Percentiles rank a stretch among this genome's conserved stretches.
Conservation (phyloP, 2,329 filamentous ascomycete species). For the Fusarium neocosmosporiellum region DNA sequence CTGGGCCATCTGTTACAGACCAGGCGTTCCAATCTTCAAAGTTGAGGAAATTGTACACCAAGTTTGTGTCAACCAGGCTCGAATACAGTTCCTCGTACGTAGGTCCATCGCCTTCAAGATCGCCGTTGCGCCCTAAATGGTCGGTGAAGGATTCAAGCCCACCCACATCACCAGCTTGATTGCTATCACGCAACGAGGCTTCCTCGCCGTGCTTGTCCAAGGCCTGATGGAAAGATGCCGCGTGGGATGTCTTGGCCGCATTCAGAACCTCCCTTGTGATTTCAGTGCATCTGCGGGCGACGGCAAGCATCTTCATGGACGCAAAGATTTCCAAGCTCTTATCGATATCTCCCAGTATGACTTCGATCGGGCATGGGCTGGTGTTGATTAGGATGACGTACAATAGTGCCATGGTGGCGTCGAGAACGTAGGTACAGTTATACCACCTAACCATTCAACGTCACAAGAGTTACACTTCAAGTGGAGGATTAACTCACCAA, state of each 20-base stretch:
- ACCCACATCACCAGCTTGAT: not conserved
- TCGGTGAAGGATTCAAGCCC: not conserved
- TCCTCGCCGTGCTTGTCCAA: not conserved
- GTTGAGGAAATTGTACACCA: not conserved
- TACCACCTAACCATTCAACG: slow-evolving; percentile 6
- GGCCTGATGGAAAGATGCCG: not conserved
- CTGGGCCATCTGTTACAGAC: not conserved
- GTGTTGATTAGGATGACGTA: slow-evolving; percentile 12
- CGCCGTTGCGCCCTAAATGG: not conserved
- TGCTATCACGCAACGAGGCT: not conserved
- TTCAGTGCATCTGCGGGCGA: slow-evolving; percentile 13
- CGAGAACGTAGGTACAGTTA: slow-evolving; percentile 20
- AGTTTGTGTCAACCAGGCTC: not conserved
- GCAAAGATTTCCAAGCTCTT: slow-evolving; percentile 18
- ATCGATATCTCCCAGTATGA: slow-evolving; percentile 1
- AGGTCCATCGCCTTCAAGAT: not conserved
- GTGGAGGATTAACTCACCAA: not conserved
- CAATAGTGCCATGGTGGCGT: slow-evolving; percentile 17
- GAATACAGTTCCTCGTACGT: not conserved
- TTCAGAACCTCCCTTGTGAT: slow-evolving; percentile 11
- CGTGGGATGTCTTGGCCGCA: not conserved
- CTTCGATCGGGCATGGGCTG: not conserved
- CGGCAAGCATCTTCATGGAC: slow-evolving; percentile 13
- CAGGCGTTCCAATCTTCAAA: not conserved
- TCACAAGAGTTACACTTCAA: not conserved